These are phyloP conservation scores for Mycena amicta DNA, from an alignment of 768 basidiomycete species.

Conservation along the genomic window DNA sequence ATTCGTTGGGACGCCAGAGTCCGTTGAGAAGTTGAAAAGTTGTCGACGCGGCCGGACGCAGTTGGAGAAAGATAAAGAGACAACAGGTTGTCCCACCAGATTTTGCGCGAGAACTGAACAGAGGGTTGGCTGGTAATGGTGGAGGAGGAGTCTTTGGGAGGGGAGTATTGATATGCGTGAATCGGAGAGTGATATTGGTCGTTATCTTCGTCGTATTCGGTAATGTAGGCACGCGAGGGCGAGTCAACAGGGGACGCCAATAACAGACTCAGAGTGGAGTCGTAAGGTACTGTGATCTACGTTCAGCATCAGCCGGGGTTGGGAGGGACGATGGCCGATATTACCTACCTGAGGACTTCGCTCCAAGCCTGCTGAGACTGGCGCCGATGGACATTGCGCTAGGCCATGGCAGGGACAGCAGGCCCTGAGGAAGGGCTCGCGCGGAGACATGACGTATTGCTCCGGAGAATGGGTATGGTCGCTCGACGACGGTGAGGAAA, in stretches of 20 bases:
- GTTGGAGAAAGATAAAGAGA: constrained; percentile 50
- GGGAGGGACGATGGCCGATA: background rate
- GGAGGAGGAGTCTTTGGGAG: constrained; percentile 23
- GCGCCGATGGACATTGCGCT: constrained; percentile 28
- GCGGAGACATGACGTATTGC: constrained; percentile 18
- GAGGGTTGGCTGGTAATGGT: constrained; percentile 60
- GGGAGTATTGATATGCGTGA: constrained; percentile 21
- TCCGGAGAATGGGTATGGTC: constrained; percentile 16
- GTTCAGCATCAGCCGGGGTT: constrained; percentile 16
- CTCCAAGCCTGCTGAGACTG: background rate
- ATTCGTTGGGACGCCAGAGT: constrained; percentile 48
- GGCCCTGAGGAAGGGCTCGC: constrained; percentile 2
- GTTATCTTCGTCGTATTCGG: constrained; percentile 32
- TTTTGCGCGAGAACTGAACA: constrained; percentile 66
- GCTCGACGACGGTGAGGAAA: constrained; percentile 23
- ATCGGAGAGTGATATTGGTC: constrained; percentile 17
- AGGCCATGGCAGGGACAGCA: constrained; percentile 37
- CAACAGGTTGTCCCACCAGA: constrained; percentile 79
- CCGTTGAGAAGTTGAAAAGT: constrained; percentile 45
- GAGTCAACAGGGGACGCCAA: constrained; percentile 21
- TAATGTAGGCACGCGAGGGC: constrained; percentile 26
- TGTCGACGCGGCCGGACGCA: constrained; percentile 30
- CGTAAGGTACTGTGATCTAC: constrained; percentile 18
- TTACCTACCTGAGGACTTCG: constrained; percentile 20
- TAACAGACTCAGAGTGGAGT: constrained; percentile 7